Evolutionary conservation across 495 filamentous ascomycete genomes (phyloP).

Genomic region (Neurospora intermedia): DNA sequence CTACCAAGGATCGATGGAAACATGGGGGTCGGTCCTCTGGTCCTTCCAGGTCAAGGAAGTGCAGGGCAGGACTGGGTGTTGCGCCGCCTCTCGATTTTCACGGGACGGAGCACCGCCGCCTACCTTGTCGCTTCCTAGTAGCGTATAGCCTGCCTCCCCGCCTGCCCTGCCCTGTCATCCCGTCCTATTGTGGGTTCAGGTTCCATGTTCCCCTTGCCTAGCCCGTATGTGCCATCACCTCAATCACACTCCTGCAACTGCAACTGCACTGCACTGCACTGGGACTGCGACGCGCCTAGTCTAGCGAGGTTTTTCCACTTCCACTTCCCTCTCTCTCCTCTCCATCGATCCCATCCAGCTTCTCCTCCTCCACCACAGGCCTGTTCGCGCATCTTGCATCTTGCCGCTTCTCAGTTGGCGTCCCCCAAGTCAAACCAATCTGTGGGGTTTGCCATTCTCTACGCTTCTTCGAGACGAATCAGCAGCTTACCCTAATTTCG

Average conservation of each 20-base stretch:
- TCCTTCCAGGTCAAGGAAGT: not conserved
- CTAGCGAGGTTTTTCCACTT: not conserved
- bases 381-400: not conserved
- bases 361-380: not conserved
- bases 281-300: not conserved
- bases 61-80: not conserved
- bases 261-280: not conserved
- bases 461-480: slow-evolving; percentile 13
- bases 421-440: not conserved
- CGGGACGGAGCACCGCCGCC: slow-evolving; percentile 8
- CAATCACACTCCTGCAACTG: not conserved
- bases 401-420: slow-evolving; percentile 11
- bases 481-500: slow-evolving; percentile 13
- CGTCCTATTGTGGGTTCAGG: slow-evolving; percentile 10
- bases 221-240: slow-evolving; percentile 16
- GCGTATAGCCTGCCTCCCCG: not conserved
- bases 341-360: not conserved
- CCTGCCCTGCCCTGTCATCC: not conserved
- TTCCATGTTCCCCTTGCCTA: slow-evolving; percentile 3
- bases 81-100: slow-evolving; percentile 22
- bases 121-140: not conserved
- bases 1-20: not conserved
- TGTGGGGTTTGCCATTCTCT: not conserved
- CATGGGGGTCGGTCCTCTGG: not conserved
- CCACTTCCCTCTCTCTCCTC: not conserved